Evolutionary conservation across 73 alveolate species (phyloP).

Genomic region (Blepharisma stoltei): DNA sequence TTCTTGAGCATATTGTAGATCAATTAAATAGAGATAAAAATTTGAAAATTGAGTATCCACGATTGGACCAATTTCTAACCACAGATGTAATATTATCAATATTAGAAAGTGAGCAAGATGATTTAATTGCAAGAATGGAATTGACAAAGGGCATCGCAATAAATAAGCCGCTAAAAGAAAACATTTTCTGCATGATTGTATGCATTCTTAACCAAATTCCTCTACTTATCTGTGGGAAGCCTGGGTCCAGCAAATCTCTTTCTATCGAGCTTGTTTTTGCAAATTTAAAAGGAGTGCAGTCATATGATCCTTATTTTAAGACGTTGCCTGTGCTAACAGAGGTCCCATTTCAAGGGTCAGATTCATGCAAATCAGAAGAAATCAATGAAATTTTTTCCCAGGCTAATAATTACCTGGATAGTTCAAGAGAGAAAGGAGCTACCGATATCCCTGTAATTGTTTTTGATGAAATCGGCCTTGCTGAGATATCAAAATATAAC

Average conservation of each 20-base stretch:
- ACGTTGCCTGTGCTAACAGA: neutral
- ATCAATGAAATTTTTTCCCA: neutral
- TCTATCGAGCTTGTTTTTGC: slow-evolving; percentile 49
- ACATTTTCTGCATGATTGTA: slow-evolving; percentile 55
- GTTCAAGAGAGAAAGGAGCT: neutral
- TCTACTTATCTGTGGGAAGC: slow-evolving; percentile 63
- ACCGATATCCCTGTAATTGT: slow-evolving; percentile 42
- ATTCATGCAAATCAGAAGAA: slow-evolving; percentile 5
- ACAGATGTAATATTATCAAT: neutral
- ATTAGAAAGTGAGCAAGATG: slow-evolving; percentile 34
- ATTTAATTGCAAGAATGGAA: slow-evolving; percentile 40
- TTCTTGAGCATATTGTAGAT: slow-evolving; percentile 30
- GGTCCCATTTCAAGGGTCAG: slow-evolving; percentile 17
- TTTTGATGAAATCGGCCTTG: slow-evolving; percentile 71
- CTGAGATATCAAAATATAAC: slow-evolving; percentile 58
- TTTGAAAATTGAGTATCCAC: too few species aligned
- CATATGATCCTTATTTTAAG: neutral
- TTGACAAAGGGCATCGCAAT: slow-evolving; percentile 52
- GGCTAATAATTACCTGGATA: neutral
- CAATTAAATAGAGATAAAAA: neutral
- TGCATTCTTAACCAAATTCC: slow-evolving; percentile 64
- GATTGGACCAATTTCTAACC: slow-evolving; percentile 26
- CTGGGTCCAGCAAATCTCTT: slow-evolving; percentile 72
- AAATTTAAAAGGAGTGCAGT: neutral
- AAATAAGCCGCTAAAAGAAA: slow-evolving; percentile 55